phyloP scores from a whole-genome alignment of 1,284 basidiomycete species.

The Ceratobasidium sp. region DNA sequence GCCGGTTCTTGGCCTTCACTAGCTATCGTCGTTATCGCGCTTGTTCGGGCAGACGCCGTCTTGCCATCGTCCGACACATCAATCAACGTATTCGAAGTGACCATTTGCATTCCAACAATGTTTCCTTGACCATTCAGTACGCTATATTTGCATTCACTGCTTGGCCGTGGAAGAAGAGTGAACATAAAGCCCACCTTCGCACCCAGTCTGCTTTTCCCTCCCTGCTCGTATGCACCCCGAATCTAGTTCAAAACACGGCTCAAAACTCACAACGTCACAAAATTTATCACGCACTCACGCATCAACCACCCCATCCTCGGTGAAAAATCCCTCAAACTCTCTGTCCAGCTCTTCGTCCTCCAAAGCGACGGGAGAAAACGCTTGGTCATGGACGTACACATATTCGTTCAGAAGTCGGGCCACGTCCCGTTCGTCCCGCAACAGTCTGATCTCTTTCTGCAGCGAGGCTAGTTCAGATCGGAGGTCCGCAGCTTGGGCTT shows the following conservation, averaged over 20 bases:
- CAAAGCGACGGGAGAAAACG: constrained; percentile 8
- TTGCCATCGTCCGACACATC: background rate
- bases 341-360: background rate
- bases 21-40: constrained; percentile 21
- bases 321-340: constrained; percentile 26
- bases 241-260: background rate
- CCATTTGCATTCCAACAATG: constrained; percentile 21
- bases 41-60: constrained; percentile 2
- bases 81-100: constrained; percentile 13
- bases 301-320: constrained; percentile 11
- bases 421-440: constrained; percentile 11
- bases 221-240: constrained; percentile 14
- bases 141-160: background rate
- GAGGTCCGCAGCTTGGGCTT: constrained; percentile 7
- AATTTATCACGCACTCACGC: background rate
- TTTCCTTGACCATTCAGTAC: constrained; percentile 18
- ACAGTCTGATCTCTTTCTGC: background rate
- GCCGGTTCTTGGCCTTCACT: background rate
- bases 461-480: constrained; percentile 13
- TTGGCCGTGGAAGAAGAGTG: background rate
- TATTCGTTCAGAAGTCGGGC: constrained; percentile 28
- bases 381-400: constrained; percentile 22
- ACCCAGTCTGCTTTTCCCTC: constrained; percentile 29
- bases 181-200: background rate
- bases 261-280: background rate